Base-by-base conservation (phyloP, 768 basidiomycete species). In the Serendipita sp. region DNA sequence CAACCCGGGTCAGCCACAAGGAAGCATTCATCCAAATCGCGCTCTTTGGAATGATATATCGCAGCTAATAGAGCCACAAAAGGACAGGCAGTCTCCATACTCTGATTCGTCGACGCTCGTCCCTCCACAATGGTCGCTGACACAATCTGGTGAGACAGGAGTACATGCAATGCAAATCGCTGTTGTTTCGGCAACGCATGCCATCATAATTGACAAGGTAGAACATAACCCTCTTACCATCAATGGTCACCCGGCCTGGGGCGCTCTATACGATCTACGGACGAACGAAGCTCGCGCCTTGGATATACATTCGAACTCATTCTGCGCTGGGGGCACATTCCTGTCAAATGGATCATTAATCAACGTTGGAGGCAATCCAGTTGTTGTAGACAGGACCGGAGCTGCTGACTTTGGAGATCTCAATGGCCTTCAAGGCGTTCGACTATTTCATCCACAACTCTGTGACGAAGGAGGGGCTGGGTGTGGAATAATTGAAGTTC, bases 281-380 rank as follows among this genome's bases (percentile, higher is more conserved):
- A 83, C 83, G 10, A 80, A 87, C 68, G 76, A 60, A 77, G 3
- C 74, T 86, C 66, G 73, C 46, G 83, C 86, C 64, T 76, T 91
- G 33, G 69, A 75, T 44, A 78, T 90, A 72, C 75, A 81, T 68
- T 88, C 88, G 3, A 90, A 91, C 70, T 90, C 89, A 27, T 91
- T 91, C 74, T 91, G 89, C 70, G 89, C 89, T 6, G 86, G 89
- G 36, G 89, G 89, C 10, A 78, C 83, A 2, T 90, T 89, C 71
- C 74, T 91, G 4, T 72, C 83, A 27, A 88, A 91, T 65, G 89
- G 89, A 3, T 86, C 87, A 0, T 70, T 91, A 37, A 74, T 91
- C 71, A 88, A 82, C 68, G 86, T 88, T 11, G 89, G 89, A 63
- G 89, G 89, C 2, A 90, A 91, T 70, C 86, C 87, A 16, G 85